Conservation (phyloP, 2,329 filamentous ascomycete species). For the Sphaceloma murrayae region DNA sequence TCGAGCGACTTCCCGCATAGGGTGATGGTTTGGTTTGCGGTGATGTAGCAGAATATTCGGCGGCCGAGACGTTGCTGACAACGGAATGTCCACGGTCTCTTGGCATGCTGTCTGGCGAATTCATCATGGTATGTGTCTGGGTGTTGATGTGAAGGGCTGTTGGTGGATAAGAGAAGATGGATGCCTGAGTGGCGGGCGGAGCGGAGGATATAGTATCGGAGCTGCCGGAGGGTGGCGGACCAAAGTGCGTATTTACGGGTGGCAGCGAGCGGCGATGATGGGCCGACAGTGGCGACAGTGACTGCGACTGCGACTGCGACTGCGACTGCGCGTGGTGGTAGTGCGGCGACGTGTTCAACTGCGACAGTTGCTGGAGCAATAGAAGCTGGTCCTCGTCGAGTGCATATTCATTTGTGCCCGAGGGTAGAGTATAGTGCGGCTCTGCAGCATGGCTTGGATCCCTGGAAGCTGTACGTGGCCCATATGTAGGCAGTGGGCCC, state of each 20-base stretch:
- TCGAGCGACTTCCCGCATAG: conserved; percentile 6
- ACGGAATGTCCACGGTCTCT: conserved; percentile 1
- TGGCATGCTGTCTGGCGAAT: conserved; percentile 7
- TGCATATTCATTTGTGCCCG: conserved; percentile 10
- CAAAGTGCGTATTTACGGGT: conserved; percentile 5
- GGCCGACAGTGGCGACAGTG: background rate
- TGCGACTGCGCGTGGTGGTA: too few relatives aligned
- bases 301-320: conserved; percentile 1
- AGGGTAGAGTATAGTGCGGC: background rate
- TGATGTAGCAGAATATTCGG: conserved; percentile 2
- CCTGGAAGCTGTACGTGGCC: conserved; percentile 8
- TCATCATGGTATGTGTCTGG: background rate
- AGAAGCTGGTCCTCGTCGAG: conserved; percentile 2
- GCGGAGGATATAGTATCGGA: conserved; percentile 7
- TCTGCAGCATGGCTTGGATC: background rate
- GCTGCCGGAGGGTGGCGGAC: conserved; percentile 4
- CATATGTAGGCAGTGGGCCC: conserved; percentile 10
- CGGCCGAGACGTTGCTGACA: background rate
- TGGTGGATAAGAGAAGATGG: conserved; percentile 1
- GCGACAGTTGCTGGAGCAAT: background rate
- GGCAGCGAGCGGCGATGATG: background rate
- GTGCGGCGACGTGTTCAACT: too few relatives aligned
- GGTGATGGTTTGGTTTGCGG: background rate
- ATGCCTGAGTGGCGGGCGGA: conserved; percentile 16
- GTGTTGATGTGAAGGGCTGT: background rate